Evolutionary conservation across 345 rosid genomes (phyloP), one percentile per base, ranked within the genome.

Genomic region (Citrus hindsii): DNA sequence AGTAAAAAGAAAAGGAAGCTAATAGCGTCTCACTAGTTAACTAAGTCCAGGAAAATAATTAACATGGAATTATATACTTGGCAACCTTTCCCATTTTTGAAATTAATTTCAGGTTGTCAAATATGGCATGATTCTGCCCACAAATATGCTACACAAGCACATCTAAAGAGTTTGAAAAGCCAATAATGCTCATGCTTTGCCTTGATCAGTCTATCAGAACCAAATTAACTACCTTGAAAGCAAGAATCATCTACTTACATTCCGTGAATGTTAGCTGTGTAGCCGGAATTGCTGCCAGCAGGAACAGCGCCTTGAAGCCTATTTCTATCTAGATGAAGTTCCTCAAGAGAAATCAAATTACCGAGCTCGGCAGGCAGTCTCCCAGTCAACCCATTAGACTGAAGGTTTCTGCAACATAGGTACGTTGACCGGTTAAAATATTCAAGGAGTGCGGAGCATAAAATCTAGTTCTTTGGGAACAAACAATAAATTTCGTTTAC

Each of bases 381-480:
- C 28, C 99, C 99, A 2, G 93, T 90, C 79, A 96, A 90, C 67
- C 98, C 97, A 84, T 96, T 96, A 70, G 95, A 89, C 89, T 92
- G 93, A 74, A 96, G 95, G 85, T 94, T 91, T 89, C 99, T 96
- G 89, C 80, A 85, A 74, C 63, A 80, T 59, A 38, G 33, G 74
- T 64, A 59, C 73, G 71, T 69, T n/a, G 58, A 63, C 21, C 8
- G 38, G 32, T 69, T 77, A 74, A 69, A 1, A 67, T 74, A 58
- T 64, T 40, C 66, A 73, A 7, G 32, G 32, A 55, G 30, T 71
- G 21, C 69, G 40, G 38, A 73, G 7, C 56, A 77, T 24, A 62
- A 56, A 63, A 79, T 32, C 60, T 55, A 30, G 73, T 40, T 72
- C 71, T 48, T 21, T 35, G 38, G 33, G 71, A 74, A 76, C 65